Conservation (phyloP, 108 stramenopile genomes). For the Conticribra weissflogii region DNA sequence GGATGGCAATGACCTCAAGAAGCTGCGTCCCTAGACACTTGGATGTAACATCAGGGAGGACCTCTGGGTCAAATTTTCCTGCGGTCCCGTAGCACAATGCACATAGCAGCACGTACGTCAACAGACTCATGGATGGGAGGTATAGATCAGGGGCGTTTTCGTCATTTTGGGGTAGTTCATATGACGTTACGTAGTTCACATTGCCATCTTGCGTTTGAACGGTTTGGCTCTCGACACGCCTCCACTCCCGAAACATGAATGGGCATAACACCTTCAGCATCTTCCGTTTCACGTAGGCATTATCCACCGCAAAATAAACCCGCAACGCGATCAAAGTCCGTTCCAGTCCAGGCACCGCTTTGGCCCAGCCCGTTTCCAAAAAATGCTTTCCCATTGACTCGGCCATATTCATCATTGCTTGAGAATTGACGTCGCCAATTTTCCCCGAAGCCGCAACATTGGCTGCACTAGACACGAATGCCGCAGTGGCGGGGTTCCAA, state of each 20-base stretch:
- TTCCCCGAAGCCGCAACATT: constrained; percentile 36
- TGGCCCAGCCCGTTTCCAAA: constrained; percentile 51
- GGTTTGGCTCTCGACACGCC: constrained; percentile 57
- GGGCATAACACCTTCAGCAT: constrained; percentile 89
- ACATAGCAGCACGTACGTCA: constrained; percentile 94
- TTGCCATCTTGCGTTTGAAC: constrained; percentile 18
- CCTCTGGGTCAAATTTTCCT: constrained; percentile 90
- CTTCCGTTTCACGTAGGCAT: constrained; percentile 91
- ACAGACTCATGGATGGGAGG: constrained; percentile 93
- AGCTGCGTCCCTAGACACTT: constrained; percentile 90
- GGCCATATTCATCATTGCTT: constrained; percentile 59
- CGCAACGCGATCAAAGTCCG: constrained; percentile 70
- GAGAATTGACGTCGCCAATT: constrained; percentile 38
- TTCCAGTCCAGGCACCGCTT: constrained; percentile 83
- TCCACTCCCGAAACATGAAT: constrained; percentile 84
- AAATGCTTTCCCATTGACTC: constrained; percentile 61
- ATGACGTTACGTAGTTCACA: too few species aligned
- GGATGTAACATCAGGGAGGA: constrained; percentile 87
- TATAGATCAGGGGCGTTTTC: constrained; percentile 98
- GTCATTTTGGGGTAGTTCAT: constrained; percentile 86
- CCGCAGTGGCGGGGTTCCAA: constrained; percentile 66
- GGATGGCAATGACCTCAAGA: constrained; percentile 88
- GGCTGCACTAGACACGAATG: constrained; percentile 55
- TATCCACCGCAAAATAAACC: constrained; percentile 95
- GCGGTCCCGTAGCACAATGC: constrained; percentile 91